Evolutionary conservation across 2,329 filamentous ascomycete species (phyloP).

Genomic region (Aspergillus vadensis): DNA sequence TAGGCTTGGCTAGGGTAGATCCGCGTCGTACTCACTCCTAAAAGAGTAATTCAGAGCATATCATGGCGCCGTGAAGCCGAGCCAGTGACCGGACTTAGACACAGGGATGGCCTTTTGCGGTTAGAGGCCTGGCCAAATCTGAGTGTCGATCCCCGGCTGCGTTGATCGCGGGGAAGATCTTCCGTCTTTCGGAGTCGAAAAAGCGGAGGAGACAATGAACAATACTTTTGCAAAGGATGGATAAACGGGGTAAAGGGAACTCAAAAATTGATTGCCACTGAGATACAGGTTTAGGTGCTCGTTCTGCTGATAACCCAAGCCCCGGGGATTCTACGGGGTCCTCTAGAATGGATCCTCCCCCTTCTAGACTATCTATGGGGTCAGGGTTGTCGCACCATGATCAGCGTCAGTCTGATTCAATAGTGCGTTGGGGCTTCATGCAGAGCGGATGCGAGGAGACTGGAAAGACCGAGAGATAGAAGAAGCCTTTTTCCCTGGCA

Average conservation of each 20-base stretch:
- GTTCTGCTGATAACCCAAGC: no score
- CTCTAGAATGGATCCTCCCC: not conserved
- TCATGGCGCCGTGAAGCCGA: not conserved
- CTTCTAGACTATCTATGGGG: constrained; percentile 2
- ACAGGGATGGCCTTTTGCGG: constrained; percentile 1
- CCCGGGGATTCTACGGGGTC: not conserved
- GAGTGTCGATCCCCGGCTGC: constrained; percentile 11
- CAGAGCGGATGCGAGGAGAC: constrained; percentile 2
- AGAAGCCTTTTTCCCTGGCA: no score
- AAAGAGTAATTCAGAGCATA: not conserved
- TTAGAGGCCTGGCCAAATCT: constrained; percentile 9
- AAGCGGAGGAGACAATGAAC: not conserved
- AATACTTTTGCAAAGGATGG: not conserved
- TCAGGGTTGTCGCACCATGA: not conserved
- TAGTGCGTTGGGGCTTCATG: constrained; percentile 1
- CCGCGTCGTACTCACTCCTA: not conserved
- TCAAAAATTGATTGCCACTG: not conserved
- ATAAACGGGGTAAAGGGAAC: not conserved
- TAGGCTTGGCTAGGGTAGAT: constrained; percentile 5
- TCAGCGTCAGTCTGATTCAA: constrained; percentile 2
- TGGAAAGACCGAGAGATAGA: no score
- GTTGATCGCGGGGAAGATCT: constrained; percentile 26
- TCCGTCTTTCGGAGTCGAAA: constrained; percentile 9
- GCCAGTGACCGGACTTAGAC: not conserved
- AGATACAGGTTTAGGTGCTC: not conserved